Base-by-base conservation (phyloP, 768 basidiomycete species). In the Tubosaeta brunneosetosa region DNA sequence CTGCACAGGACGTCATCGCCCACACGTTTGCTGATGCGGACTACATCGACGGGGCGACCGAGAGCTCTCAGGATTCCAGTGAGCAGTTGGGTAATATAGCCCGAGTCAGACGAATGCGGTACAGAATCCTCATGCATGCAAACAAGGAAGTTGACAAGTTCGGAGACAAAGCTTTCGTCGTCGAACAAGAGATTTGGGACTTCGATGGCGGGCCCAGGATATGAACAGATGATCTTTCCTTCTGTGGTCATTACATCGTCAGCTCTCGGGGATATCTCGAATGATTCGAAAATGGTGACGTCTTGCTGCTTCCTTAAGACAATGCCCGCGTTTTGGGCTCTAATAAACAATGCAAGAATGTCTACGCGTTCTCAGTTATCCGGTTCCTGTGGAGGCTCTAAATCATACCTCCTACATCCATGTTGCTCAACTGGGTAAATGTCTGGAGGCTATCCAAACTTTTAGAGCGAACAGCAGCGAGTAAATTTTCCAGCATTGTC, bases 281-380 rank as follows among this genome's bases (percentile, higher is more conserved):
- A 81, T 12, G 63, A 25, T n/a, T 47, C 47, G 26, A 37, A 47
- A 17, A 48, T 48, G 16, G 47, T 48, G 47, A 38, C 36, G 7
- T 47, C 61, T 55, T 56, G 25, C 11, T 52, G 31, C 49, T 61
- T 64, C 44, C 69, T 67, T 13, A 76, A 52, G 13, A 81, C 61
- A 1, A 81, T 47, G 13, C 66, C 76, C 1, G 80, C 77, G 38
- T 81, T 81, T 51, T 80, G 80, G 2, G 69, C 68, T 7, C 66
- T 64, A 22, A 81, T 66, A 6, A 67, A 65, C 26, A 78, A 64
- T n/a, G 63, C 63, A 13, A 73, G 47, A 26, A 69, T 58, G 45
- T 73, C 80, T 79, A 38, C 25, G 12, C 16, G 17, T 27, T 6
- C 10, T 54, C 2, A 57, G 50, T 22, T 34, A 38, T 10, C 38